phyloP scores from a whole-genome alignment of 441 rosid species.

The Erodium moschatum region DNA sequence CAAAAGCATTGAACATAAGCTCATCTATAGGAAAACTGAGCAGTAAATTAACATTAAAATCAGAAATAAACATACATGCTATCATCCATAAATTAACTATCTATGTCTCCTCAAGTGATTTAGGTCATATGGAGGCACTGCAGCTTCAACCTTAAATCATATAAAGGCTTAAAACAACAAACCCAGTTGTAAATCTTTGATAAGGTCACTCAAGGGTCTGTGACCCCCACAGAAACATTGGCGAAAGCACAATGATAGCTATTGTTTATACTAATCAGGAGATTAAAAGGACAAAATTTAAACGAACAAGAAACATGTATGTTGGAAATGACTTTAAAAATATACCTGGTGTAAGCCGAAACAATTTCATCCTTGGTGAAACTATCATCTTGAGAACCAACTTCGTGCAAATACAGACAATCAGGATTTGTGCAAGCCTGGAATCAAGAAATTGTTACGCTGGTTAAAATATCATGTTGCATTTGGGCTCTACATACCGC shows the following conservation, averaged over 20 bases:
- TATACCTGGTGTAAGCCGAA: slow-evolving; percentile 63
- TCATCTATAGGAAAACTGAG: not conserved
- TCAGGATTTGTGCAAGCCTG: slow-evolving; percentile 83
- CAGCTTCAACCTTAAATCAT: not conserved
- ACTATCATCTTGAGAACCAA: slow-evolving; percentile 84
- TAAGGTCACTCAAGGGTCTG: not conserved
- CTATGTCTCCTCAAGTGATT: not conserved
- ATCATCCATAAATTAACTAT: not conserved
- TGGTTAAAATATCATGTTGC: slow-evolving; percentile 4
- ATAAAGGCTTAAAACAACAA: not conserved
- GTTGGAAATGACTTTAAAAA: not conserved
- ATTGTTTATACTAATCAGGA: not conserved
- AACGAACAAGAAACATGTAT: not conserved
- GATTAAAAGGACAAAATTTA: not conserved
- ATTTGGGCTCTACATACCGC: not conserved
- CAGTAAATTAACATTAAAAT: not conserved
- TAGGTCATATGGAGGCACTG: not conserved
- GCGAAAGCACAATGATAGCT: not conserved
- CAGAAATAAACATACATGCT: not conserved
- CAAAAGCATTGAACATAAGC: not conserved
- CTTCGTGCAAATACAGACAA: slow-evolving; percentile 80
- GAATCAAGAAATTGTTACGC: slow-evolving; percentile 20
- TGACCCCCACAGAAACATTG: not conserved
- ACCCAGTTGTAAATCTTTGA: not conserved
- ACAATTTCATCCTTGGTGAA: slow-evolving; percentile 75